phyloP scores from a whole-genome alignment of 1,139 yeast genomes.

The Suhomyces bribrorum region DNA sequence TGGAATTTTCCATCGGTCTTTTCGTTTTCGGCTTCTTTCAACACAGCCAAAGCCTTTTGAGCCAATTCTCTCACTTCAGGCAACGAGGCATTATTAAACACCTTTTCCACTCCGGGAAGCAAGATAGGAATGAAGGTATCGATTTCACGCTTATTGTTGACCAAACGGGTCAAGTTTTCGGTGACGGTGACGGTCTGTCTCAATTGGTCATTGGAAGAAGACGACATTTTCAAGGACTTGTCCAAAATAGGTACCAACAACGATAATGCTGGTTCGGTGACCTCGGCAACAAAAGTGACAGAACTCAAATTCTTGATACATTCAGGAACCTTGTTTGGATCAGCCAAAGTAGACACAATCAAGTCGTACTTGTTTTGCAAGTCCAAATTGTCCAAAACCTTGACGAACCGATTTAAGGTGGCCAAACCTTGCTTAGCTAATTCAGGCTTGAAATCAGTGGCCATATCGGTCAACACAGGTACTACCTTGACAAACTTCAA shows the following conservation, averaged over 20 bases:
- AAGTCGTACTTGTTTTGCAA: conserved; percentile 82
- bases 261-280: conserved; percentile 92
- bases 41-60: conserved; percentile 75
- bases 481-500: conserved; percentile 73
- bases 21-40: conserved; percentile 77
- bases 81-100: conserved; percentile 83
- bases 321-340: conserved; percentile 84
- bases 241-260: conserved; percentile 89
- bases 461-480: conserved; percentile 83
- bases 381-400: conserved; percentile 88
- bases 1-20: conserved; percentile 70
- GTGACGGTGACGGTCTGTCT: conserved; percentile 96
- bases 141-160: conserved; percentile 90
- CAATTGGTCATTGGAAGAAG: conserved; percentile 91
- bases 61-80: conserved; percentile 98
- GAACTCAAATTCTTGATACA: conserved; percentile 89
- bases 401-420: conserved; percentile 70
- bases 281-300: conserved; percentile 97
- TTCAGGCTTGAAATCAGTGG: conserved; percentile 97
- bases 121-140: conserved; percentile 83
- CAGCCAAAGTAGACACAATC: conserved; percentile 84
- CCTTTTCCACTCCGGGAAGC: conserved; percentile 87
- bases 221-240: conserved; percentile 84
- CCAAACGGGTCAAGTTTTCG: conserved; percentile 93
- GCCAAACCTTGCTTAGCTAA: conserved; percentile 81